Conservation (phyloP, 768 basidiomycete genomes). For the Pisolithus orientalis region DNA sequence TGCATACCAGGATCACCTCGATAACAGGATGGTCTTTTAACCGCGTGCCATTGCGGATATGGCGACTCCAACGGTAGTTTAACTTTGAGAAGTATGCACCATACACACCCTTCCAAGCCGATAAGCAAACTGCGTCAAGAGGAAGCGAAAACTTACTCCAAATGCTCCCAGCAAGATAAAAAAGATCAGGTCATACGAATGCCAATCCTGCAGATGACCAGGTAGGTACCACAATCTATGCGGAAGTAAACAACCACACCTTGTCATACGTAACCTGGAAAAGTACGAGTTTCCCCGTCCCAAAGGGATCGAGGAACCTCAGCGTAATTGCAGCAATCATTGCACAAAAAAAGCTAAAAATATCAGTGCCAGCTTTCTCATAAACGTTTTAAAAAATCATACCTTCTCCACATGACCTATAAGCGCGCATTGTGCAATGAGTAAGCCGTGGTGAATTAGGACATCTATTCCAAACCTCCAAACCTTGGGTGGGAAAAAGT, state of each 20-base stretch:
- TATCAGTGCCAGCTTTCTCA: background rate
- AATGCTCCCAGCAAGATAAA: constrained; percentile 87
- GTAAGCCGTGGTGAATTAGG: background rate
- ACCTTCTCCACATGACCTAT: constrained; percentile 93
- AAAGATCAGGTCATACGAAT: constrained; percentile 79
- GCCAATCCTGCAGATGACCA: constrained; percentile 68
- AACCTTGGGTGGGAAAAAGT: constrained; percentile 94
- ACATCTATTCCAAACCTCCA: background rate
- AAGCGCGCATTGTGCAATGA: background rate
- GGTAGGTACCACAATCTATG: background rate
- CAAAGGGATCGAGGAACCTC: constrained; percentile 90
- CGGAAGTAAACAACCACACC: constrained; percentile 30
- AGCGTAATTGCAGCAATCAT: constrained; percentile 96
- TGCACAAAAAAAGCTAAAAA: constrained; percentile 89
- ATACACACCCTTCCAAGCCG: constrained; percentile 66
- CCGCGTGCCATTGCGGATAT: constrained; percentile 80
- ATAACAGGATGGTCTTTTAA: constrained; percentile 69
- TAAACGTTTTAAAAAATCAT: constrained; percentile 7
- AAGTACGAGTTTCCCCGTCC: constrained; percentile 88
- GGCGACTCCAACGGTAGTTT: constrained; percentile 82
- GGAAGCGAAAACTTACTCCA: constrained; percentile 48
- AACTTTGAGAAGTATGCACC: constrained; percentile 91
- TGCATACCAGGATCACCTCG: constrained; percentile 75
- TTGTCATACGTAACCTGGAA: constrained; percentile 89
- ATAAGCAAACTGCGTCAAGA: constrained; percentile 4